Evolutionary conservation across 352 stramenopile genomes (phyloP).

Genomic region (Globisporangium nagaii): DNA sequence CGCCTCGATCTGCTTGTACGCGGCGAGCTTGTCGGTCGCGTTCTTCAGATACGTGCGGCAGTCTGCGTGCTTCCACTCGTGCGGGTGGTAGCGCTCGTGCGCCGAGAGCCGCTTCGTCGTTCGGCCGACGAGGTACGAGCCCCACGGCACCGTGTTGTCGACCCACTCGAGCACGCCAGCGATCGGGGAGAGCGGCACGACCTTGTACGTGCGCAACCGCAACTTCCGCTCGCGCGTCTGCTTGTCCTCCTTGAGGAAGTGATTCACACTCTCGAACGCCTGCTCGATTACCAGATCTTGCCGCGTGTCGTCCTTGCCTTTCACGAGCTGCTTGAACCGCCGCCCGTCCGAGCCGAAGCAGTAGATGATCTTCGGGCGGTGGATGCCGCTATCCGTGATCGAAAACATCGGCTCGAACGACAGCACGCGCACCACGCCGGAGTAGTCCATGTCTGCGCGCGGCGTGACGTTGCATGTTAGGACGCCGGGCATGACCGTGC

Average conservation of each 20-base stretch:
- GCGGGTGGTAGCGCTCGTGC: conserved; percentile 93
- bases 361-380: conserved; percentile 97
- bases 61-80: conserved; percentile 89
- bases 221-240: conserved; percentile 65
- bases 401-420: conserved; percentile 91
- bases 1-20: conserved; percentile 89
- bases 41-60: conserved; percentile 81
- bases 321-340: conserved; percentile 95
- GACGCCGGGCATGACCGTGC: conserved; percentile 60
- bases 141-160: conserved; percentile 94
- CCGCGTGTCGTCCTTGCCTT: conserved; percentile 88
- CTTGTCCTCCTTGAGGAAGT: conserved; percentile 74
- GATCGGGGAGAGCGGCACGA: conserved; percentile 86
- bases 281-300: conserved; percentile 90
- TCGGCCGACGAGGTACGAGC: conserved; percentile 83
- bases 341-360: conserved; percentile 92
- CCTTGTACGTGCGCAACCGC: conserved; percentile 95
- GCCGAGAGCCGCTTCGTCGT: conserved; percentile 55
- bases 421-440: conserved; percentile 70
- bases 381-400: conserved; percentile 93
- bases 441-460: conserved; percentile 78
- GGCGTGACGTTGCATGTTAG: conserved; percentile 72
- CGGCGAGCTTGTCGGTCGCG: conserved; percentile 63
- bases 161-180: conserved; percentile 99
- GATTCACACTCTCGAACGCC: conserved; percentile 87